A percentile compares a stretch with the other conserved stretches of the same genome.
These are phyloP conservation scores for Coriolopsis trogii DNA, from an alignment of 1,284 basidiomycete species.

Conservation along the genomic window DNA sequence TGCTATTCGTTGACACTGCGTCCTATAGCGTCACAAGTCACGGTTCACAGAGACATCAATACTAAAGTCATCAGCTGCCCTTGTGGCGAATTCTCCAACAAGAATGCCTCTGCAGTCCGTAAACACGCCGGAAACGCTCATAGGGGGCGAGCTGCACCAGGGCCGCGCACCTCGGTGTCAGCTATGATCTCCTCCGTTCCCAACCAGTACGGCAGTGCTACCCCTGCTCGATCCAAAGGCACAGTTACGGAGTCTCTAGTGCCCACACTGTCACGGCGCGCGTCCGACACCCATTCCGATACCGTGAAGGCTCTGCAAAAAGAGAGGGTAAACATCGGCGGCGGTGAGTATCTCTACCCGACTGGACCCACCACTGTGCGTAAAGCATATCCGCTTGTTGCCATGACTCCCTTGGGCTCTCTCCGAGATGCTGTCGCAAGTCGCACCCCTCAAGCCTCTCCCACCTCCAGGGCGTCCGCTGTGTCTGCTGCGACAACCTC, in stretches of 20 bases:
- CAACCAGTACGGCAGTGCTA: no score
- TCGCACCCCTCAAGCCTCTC: no score
- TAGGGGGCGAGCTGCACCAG: neutral
- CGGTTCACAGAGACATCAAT: constrained; percentile 11
- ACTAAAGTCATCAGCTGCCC: constrained; percentile 12
- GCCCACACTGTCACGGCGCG: no score
- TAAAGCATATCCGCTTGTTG: neutral
- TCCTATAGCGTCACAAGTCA: constrained; percentile 8
- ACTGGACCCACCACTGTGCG: neutral
- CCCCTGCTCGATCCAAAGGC: no score
- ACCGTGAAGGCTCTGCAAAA: neutral
- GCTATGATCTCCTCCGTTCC: neutral
- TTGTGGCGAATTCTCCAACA: constrained; percentile 10
- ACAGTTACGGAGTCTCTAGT: no score
- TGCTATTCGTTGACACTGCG: neutral
- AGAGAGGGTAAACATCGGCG: neutral
- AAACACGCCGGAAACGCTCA: constrained; percentile 9
- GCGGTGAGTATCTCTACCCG: neutral
- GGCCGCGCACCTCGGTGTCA: neutral
- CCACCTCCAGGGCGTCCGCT: no score
- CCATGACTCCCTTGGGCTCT: neutral
- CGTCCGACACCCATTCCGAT: no score
- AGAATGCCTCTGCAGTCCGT: constrained; percentile 8
- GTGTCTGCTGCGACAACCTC: no score
- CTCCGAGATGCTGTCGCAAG: no score